Conservation (phyloP, 768 basidiomycete species). For the Panellus pusillus region DNA sequence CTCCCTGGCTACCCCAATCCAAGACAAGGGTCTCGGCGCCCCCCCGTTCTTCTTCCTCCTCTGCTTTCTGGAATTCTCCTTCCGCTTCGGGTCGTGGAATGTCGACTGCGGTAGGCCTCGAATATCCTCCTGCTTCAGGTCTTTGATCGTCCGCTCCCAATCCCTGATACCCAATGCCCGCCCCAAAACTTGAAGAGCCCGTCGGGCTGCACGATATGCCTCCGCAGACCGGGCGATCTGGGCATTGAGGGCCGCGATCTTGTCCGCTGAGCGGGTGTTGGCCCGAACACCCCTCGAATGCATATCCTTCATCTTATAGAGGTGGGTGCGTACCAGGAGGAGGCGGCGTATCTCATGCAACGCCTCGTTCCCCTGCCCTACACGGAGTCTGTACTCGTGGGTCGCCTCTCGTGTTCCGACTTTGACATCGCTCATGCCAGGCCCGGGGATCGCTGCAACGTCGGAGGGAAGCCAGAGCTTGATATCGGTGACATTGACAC, state of each 20-base stretch:
- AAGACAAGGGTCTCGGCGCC: neutral
- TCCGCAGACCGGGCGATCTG: neutral
- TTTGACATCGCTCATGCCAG: no score
- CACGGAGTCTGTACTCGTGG: constrained; percentile 18
- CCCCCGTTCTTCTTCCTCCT: neutral
- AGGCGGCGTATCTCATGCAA: constrained; percentile 19
- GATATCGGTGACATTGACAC: neutral
- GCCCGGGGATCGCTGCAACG: neutral
- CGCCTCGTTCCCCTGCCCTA: constrained; percentile 14
- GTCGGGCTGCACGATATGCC: neutral
- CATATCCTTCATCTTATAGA: constrained; percentile 14
- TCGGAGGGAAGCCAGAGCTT: constrained; percentile 3
- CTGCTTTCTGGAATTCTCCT: neutral
- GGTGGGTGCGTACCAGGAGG: constrained; percentile 15
- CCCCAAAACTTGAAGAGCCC: neutral
- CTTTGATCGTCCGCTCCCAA: neutral
- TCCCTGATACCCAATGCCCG: neutral
- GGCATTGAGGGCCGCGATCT: neutral
- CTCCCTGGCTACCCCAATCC: neutral
- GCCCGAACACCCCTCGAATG: neutral
- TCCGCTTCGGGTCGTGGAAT: neutral
- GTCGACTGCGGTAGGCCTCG: neutral
- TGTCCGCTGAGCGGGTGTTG: neutral
- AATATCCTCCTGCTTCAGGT: constrained; percentile 1
- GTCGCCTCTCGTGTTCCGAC: neutral